Percentiles rank a stretch among this genome's conserved stretches.
These are phyloP conservation scores for Populus simonii DNA, from an alignment of 345 rosid species.

Conservation along the genomic window DNA sequence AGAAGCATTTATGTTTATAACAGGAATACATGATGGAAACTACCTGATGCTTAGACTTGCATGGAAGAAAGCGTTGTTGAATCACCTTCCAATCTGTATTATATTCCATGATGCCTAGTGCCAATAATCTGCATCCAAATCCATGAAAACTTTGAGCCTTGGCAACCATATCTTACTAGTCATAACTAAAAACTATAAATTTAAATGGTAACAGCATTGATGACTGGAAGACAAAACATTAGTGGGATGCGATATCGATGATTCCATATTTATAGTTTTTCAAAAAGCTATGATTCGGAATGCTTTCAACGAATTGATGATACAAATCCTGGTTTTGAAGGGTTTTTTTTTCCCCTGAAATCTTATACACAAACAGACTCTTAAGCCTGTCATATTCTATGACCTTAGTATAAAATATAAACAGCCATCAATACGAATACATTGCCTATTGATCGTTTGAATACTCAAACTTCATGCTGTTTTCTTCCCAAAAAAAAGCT, in stretches of 20 bases:
- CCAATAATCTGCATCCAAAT: constrained; percentile 59
- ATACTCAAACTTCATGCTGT: constrained; percentile 1
- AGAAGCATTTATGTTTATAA: background rate
- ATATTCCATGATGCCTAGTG: constrained; percentile 79
- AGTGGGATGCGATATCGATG: background rate
- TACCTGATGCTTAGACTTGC: constrained; percentile 96
- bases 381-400: background rate
- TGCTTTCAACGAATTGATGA: background rate
- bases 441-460: background rate
- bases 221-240: background rate
- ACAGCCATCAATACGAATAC: background rate
- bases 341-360: background rate
- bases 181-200: background rate
- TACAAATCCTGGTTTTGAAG: background rate
- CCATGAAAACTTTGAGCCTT: constrained; percentile 12
- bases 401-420: background rate
- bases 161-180: background rate
- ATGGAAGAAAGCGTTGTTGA: constrained; percentile 90
- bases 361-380: background rate
- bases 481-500: background rate
- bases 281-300: background rate
- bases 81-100: constrained; percentile 95
- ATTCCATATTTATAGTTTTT: too few relatives aligned
- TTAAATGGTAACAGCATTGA: background rate
- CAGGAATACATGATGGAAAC: constrained; percentile 9